Evolutionary conservation across 73 alveolate genomes (phyloP).

Genomic region (Paramecium tetraurelia): DNA sequence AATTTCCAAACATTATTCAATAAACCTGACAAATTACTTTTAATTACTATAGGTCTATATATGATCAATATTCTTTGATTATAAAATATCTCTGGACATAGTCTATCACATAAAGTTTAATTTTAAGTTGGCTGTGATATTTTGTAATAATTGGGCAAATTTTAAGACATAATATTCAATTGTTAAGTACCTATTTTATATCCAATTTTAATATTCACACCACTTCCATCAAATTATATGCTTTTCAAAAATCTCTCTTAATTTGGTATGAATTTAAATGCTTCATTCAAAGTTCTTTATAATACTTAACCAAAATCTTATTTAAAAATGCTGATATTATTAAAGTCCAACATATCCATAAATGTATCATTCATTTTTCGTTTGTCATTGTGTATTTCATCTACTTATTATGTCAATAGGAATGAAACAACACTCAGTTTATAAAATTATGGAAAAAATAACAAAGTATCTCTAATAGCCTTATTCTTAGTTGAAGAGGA

Average conservation of each 20-base stretch:
- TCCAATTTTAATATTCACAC: neutral
- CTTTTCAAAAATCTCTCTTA: neutral
- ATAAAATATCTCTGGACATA: neutral
- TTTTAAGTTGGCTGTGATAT: neutral
- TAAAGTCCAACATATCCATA: constrained; percentile 39
- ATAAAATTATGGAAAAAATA: constrained; percentile 8
- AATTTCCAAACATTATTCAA: neutral
- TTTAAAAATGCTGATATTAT: neutral
- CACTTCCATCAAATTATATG: neutral
- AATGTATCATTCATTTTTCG: constrained; percentile 13
- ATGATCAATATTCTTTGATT: constrained; percentile 21
- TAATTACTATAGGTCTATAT: constrained; percentile 21
- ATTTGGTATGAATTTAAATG: constrained; percentile 4
- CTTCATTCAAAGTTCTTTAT: neutral
- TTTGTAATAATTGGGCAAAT: neutral
- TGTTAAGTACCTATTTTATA: neutral
- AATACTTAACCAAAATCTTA: neutral
- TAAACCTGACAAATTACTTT: neutral
- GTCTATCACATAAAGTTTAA: neutral
- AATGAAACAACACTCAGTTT: neutral
- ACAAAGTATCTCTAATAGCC: neutral
- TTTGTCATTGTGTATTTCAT: neutral
- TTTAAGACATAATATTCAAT: constrained; percentile 9
- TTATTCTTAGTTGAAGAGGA: constrained; percentile 14
- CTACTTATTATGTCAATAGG: neutral